A percentile compares a stretch with the other conserved stretches of the same genome.
Conservation (phyloP, 139 green algal genomes). For the Zygnema cylindricum region DNA sequence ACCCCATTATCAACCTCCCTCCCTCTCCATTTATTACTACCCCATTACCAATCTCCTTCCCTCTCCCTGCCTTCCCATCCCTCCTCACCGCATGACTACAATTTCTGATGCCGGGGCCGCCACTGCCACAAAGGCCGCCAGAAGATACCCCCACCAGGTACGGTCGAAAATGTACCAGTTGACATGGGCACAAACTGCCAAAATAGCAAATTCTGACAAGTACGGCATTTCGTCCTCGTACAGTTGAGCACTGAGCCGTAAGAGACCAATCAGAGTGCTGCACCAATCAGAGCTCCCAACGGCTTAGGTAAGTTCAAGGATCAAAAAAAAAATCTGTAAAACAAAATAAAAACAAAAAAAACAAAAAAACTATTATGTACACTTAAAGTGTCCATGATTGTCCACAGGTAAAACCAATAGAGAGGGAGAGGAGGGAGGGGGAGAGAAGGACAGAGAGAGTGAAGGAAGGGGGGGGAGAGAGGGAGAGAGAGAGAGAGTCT, state of each 20-base stretch:
- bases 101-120: conserved; percentile 28
- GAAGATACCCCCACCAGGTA: conserved; percentile 21
- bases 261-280: conserved; percentile 33
- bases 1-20: background rate
- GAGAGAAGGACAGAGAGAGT: background rate
- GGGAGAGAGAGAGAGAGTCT: background rate
- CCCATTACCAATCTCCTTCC: background rate
- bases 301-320: background rate
- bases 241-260: conserved; percentile 26
- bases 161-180: conserved; percentile 52
- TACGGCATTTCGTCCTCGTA: conserved; percentile 3
- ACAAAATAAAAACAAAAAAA: too few species aligned
- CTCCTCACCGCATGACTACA: conserved; percentile 36
- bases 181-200: background rate
- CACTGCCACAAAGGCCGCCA: conserved; percentile 30
- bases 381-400: too few species aligned
- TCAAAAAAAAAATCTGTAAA: background rate
- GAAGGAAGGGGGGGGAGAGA: background rate
- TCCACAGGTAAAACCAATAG: too few species aligned
- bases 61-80: background rate
- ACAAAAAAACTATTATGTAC: too few species aligned
- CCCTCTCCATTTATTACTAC: background rate
- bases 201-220: conserved; percentile 19
- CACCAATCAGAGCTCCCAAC: background rate
- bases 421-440: too few species aligned